These are phyloP conservation scores for Pythium monospermum DNA, from an alignment of 352 stramenopile genomes.

Conservation along the genomic window DNA sequence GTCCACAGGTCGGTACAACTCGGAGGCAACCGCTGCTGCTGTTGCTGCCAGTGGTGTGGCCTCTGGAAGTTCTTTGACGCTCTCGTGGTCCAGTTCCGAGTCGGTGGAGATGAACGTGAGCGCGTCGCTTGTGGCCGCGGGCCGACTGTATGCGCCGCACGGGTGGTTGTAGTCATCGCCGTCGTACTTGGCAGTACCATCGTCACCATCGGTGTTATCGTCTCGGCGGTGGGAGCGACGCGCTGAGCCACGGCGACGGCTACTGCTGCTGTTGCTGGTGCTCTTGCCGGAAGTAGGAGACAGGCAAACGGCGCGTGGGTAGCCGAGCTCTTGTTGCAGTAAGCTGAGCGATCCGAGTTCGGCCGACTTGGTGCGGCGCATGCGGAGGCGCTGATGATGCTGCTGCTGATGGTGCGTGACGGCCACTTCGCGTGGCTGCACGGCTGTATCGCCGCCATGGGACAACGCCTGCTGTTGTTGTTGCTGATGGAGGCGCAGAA, in stretches of 20 bases:
- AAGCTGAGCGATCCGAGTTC: slow-evolving; percentile 45
- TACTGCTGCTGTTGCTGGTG: slow-evolving; percentile 8
- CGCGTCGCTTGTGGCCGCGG: slow-evolving; percentile 19
- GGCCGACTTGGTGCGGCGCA: slow-evolving; percentile 54
- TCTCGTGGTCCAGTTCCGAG: neutral
- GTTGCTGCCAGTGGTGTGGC: no score
- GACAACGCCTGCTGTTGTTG: neutral
- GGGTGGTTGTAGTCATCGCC: slow-evolving; percentile 21
- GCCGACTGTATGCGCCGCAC: slow-evolving; percentile 20
- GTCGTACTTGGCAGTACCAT: no score
- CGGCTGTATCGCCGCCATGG: neutral
- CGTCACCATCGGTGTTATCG: no score
- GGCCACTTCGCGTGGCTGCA: neutral
- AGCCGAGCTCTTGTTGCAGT: slow-evolving; percentile 72
- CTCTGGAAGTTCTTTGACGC: slow-evolving; percentile 1
- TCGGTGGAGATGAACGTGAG: neutral
- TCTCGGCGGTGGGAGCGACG: slow-evolving; percentile 19
- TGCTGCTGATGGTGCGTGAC: slow-evolving; percentile 1
- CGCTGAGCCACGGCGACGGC: no score
- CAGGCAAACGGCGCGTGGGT: slow-evolving; percentile 27
- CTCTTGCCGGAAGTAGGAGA: neutral
- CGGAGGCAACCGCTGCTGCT: slow-evolving; percentile 1
- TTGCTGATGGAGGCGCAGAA: neutral
- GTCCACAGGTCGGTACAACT: slow-evolving; percentile 5
- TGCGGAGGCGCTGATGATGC: slow-evolving; percentile 2